Evolutionary conservation across 306 rosid genomes (phyloP).

Genomic region (Rosa rugosa): DNA sequence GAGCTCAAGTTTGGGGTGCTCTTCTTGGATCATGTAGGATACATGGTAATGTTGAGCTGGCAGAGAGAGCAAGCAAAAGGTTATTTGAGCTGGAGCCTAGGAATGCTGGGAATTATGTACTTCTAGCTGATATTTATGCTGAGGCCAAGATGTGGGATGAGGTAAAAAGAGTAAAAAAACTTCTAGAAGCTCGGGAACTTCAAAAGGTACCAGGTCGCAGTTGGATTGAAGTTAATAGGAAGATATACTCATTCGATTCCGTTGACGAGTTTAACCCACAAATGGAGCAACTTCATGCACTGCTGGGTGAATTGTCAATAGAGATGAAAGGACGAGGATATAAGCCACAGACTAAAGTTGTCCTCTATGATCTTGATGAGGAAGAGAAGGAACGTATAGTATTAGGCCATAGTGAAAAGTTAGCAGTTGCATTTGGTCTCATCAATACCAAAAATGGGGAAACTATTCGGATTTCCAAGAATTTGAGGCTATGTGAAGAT

Average conservation of each 20-base stretch:
- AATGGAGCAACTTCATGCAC: conserved; percentile 65
- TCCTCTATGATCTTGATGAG: conserved; percentile 74
- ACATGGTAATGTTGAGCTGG: conserved; percentile 79
- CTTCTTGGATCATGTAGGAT: conserved; percentile 88
- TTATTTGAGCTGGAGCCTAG: conserved; percentile 80
- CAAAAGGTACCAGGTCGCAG: conserved; percentile 83
- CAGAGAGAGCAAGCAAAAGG: conserved; percentile 69
- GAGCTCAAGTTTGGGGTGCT: conserved; percentile 84
- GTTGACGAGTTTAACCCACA: conserved; percentile 68
- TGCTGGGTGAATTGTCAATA: conserved; percentile 51
- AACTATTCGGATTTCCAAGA: conserved; percentile 75
- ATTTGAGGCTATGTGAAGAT: conserved; percentile 91
- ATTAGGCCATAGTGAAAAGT: conserved; percentile 90
- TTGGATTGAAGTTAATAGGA: conserved; percentile 78
- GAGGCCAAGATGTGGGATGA: conserved; percentile 70
- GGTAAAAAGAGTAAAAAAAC: conserved; percentile 68
- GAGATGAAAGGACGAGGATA: conserved; percentile 83
- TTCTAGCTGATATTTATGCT: conserved; percentile 79
- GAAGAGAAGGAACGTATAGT: conserved; percentile 80
- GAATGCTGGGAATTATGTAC: conserved; percentile 79
- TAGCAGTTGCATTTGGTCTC: conserved; percentile 92
- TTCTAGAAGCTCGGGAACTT: conserved; percentile 56
- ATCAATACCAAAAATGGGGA: conserved; percentile 68
- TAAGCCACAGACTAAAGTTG: conserved; percentile 60
- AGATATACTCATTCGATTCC: conserved; percentile 67